Conservation (phyloP, 2,329 filamentous ascomycete genomes). For the Cercospora zeina region DNA sequence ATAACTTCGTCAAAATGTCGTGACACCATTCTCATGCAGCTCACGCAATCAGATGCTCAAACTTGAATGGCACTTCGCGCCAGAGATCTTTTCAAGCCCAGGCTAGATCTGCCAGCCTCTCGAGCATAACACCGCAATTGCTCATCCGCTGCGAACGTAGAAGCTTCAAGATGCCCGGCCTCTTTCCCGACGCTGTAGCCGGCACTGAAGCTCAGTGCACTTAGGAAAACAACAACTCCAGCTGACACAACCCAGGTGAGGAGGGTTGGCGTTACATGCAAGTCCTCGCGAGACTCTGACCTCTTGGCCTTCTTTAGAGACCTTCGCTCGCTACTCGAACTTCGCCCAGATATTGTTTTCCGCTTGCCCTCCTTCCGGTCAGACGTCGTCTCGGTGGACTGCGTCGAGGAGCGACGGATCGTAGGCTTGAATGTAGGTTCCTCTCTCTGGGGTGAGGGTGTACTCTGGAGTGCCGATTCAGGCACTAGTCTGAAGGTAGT, state of each 20-base stretch:
- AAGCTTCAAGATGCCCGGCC: slow-evolving; percentile 32
- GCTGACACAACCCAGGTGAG: slow-evolving; percentile 67
- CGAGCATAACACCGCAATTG: slow-evolving; percentile 36
- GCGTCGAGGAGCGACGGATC: slow-evolving; percentile 37
- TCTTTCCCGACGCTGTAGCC: slow-evolving; percentile 64
- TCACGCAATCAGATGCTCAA: slow-evolving; percentile 21
- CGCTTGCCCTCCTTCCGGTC: slow-evolving; percentile 46
- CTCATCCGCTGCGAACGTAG: slow-evolving; percentile 27
- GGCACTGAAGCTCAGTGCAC: slow-evolving; percentile 64
- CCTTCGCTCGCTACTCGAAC: slow-evolving; percentile 49
- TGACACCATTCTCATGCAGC: neutral
- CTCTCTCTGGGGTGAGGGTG: slow-evolving; percentile 33
- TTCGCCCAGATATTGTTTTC: slow-evolving; percentile 43
- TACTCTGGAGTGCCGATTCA: slow-evolving; percentile 53
- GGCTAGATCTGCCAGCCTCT: slow-evolving; percentile 37
- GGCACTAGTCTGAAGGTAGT: slow-evolving; percentile 60
- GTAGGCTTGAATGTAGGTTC: slow-evolving; percentile 42
- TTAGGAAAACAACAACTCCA: slow-evolving; percentile 64
- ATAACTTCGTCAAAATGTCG: slow-evolving; percentile 7
- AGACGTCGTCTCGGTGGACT: slow-evolving; percentile 36
- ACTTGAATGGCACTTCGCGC: slow-evolving; percentile 38
- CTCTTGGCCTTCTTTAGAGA: slow-evolving; percentile 48
- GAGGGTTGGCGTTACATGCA: slow-evolving; percentile 57
- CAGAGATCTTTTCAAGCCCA: slow-evolving; percentile 39
- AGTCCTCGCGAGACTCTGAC: slow-evolving; percentile 37